phyloP scores from a whole-genome alignment of 1,139 yeast genomes.

The Ashbya aceris region DNA sequence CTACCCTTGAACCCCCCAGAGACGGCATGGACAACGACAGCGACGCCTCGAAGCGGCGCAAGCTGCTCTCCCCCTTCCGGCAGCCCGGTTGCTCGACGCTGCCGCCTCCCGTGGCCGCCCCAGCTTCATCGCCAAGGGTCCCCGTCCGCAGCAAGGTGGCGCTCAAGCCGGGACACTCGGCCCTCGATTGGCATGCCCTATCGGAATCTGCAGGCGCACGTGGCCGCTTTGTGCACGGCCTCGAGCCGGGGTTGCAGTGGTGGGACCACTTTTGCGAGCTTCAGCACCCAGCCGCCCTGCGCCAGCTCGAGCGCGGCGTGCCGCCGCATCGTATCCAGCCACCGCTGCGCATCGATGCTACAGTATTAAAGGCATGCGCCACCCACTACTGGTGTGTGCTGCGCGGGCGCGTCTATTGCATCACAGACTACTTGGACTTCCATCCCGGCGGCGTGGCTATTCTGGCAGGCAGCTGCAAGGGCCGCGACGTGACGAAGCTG shows the following conservation, averaged over 20 bases:
- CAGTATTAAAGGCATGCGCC: conserved; percentile 54
- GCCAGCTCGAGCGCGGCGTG: conserved; percentile 13
- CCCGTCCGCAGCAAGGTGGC: conserved; percentile 19
- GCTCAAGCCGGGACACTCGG: conserved; percentile 28
- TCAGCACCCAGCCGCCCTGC: conserved; percentile 12
- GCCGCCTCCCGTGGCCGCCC: conserved; percentile 4
- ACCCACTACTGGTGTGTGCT: conserved; percentile 84
- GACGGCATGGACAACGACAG: not conserved
- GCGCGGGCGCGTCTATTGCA: conserved; percentile 72
- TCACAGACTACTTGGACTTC: conserved; percentile 70
- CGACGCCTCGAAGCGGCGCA: not conserved
- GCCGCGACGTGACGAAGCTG: conserved; percentile 71
- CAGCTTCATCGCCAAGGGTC: not conserved
- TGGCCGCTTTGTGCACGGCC: conserved; percentile 19
- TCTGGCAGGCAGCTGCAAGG: conserved; percentile 63
- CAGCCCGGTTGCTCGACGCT: conserved; percentile 9
- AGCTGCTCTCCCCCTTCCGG: conserved; percentile 3
- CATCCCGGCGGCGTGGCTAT: conserved; percentile 93
- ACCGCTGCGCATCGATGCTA: conserved; percentile 47
- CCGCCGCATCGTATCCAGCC: conserved; percentile 24
- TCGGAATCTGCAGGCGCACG: conserved; percentile 12
- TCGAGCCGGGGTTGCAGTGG: conserved; percentile 8
- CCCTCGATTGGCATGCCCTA: conserved; percentile 28
- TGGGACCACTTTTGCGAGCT: conserved; percentile 5
- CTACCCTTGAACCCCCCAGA: no score